Conservation (phyloP, 768 basidiomycete genomes). For the Suillus tomentosus region DNA sequence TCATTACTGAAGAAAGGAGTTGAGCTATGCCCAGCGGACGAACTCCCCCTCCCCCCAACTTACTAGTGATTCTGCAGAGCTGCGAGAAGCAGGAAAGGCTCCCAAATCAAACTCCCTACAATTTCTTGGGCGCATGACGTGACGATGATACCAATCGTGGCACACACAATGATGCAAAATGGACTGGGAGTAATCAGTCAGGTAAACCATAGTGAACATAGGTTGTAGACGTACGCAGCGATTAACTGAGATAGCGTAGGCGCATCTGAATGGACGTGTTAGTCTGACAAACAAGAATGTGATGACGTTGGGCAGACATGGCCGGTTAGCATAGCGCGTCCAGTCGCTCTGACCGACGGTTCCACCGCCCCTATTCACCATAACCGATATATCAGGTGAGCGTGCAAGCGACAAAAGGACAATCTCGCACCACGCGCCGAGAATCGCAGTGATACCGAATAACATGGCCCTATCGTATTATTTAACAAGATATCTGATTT, state of each 20-base stretch:
- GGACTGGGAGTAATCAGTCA: slow-evolving; percentile 16
- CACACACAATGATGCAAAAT: slow-evolving; percentile 19
- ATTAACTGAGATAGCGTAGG: slow-evolving; percentile 2
- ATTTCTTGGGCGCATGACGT: slow-evolving; percentile 17
- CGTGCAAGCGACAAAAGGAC: background rate
- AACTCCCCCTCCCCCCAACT: background rate
- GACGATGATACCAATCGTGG: slow-evolving; percentile 21
- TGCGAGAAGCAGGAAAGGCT: slow-evolving; percentile 22
- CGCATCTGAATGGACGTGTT: background rate
- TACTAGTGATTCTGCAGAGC: slow-evolving; percentile 23
- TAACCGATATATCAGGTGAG: background rate
- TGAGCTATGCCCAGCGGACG: background rate
- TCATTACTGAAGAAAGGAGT: slow-evolving; percentile 1
- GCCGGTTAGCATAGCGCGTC: slow-evolving; percentile 4
- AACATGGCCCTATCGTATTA: slow-evolving; percentile 3
- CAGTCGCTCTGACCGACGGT: background rate
- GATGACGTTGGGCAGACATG: background rate
- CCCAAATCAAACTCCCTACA: slow-evolving; percentile 21
- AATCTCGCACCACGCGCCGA: background rate
- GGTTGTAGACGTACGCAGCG: background rate
- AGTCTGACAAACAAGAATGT: background rate
- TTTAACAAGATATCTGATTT: background rate
- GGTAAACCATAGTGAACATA: background rate
- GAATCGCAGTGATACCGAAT: slow-evolving; percentile 1
- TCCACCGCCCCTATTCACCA: background rate